phyloP scores from a whole-genome alignment of 208 protist genomes.

The Endotrypanum monterogeii region DNA sequence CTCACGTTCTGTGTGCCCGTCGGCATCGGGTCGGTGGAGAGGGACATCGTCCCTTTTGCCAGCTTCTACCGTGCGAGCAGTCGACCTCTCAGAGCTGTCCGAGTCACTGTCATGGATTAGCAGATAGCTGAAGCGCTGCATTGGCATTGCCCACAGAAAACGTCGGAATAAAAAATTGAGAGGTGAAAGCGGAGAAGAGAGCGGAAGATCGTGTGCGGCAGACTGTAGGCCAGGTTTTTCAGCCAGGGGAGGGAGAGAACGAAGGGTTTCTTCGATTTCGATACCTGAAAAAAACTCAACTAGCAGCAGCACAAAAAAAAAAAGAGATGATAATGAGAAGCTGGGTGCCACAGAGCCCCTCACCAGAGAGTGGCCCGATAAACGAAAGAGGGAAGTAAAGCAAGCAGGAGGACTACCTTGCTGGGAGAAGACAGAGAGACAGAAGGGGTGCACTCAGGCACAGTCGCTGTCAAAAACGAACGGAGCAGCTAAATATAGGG shows the following conservation, averaged over 20 bases:
- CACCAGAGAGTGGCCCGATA: background rate
- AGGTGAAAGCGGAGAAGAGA: background rate
- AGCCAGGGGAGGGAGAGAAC: too few relatives aligned
- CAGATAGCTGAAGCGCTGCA: slow-evolving; percentile 59
- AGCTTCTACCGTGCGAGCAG: background rate
- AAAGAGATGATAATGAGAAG: background rate
- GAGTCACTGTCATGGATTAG: slow-evolving; percentile 62
- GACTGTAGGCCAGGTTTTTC: too few relatives aligned
- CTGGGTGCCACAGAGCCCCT: background rate
- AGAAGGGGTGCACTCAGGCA: background rate
- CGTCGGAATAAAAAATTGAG: background rate
- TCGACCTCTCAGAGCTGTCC: slow-evolving; percentile 40
- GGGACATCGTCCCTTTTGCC: slow-evolving; percentile 3
- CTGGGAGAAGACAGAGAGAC: background rate
- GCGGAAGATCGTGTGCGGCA: background rate
- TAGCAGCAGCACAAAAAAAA: too few relatives aligned
- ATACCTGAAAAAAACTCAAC: background rate
- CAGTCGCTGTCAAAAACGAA: background rate
- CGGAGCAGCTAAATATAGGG: background rate
- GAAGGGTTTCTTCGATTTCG: background rate
- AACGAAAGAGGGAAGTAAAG: background rate
- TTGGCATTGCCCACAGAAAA: background rate
- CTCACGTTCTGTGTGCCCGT: background rate
- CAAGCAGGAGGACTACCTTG: background rate
- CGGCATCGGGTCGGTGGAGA: background rate